Evolutionary conservation across 495 filamentous ascomycete species (phyloP).

Genomic region (Aspergillus saccharolyticus): DNA sequence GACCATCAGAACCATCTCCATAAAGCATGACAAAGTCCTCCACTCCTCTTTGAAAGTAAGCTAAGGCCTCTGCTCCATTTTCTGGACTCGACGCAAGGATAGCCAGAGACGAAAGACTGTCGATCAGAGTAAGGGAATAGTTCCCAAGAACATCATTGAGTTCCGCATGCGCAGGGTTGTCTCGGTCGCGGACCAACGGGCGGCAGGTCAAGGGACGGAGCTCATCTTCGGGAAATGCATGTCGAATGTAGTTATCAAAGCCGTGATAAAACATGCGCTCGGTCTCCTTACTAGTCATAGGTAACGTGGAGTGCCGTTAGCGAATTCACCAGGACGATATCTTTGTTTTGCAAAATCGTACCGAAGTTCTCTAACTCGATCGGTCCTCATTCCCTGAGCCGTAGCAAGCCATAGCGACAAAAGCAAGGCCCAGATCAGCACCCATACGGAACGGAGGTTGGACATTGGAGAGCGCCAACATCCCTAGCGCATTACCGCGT

Average conservation of each 20-base stretch:
- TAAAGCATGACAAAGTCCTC: conserved; percentile 76
- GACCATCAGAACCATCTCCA: conserved; percentile 72
- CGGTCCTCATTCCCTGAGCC: conserved; percentile 38
- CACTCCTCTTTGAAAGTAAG: conserved; percentile 77
- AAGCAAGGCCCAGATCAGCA: conserved; percentile 38
- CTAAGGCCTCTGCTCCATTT: conserved; percentile 54
- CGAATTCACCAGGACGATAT: not conserved
- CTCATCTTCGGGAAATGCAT: conserved; percentile 97
- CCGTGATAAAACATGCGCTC: conserved; percentile 96
- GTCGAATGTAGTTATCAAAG: conserved; percentile 87
- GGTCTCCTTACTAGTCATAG: conserved; percentile 59
- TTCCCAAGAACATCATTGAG: conserved; percentile 95
- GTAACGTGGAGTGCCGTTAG: conserved; percentile 2
- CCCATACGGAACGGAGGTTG: conserved; percentile 33
- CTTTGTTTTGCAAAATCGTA: conserved; percentile 12
- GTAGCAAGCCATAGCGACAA: conserved; percentile 37
- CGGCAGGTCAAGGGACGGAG: conserved; percentile 80
- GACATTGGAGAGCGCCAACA: conserved; percentile 40
- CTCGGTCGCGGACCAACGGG: conserved; percentile 74
- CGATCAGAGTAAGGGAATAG: conserved; percentile 91
- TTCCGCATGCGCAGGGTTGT: conserved; percentile 76
- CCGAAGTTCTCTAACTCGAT: conserved; percentile 40
- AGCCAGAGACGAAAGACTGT: conserved; percentile 88
- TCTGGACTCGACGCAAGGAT: conserved; percentile 73
- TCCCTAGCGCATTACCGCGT: conserved; percentile 43